Percentiles rank a stretch among this genome's conserved stretches.
Evolutionary conservation across 202 grass and related monocot genomes (phyloP).

Genomic region (Zoysia matrella): DNA sequence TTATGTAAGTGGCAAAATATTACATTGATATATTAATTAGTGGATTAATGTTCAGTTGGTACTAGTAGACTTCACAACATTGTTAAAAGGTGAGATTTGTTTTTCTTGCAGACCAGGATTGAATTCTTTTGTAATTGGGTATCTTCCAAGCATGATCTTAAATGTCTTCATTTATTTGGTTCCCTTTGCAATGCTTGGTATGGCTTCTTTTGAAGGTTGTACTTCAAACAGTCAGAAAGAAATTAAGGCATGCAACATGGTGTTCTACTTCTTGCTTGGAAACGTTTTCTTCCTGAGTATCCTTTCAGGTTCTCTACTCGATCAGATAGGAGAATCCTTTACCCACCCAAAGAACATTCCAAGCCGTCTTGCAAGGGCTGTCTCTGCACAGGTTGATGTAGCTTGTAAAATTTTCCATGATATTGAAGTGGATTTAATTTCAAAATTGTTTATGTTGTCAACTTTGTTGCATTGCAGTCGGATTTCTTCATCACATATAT

Average conservation of each 20-base stretch:
- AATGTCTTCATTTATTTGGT: slow-evolving; percentile 91
- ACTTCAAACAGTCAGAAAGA: slow-evolving; percentile 72
- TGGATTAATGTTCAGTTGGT: neutral
- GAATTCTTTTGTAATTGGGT: slow-evolving; percentile 81
- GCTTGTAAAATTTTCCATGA: neutral
- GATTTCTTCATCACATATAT: slow-evolving; percentile 99
- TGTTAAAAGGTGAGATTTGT: slow-evolving; percentile 14
- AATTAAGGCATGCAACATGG: slow-evolving; percentile 91
- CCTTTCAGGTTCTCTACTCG: slow-evolving; percentile 78
- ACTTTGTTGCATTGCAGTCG: slow-evolving; percentile 61
- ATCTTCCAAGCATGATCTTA: slow-evolving; percentile 81
- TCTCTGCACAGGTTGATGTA: slow-evolving; percentile 75
- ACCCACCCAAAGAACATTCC: slow-evolving; percentile 85
- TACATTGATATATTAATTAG: neutral
- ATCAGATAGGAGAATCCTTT: slow-evolving; percentile 86
- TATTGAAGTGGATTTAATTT: neutral
- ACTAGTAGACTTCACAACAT: slow-evolving; percentile 12
- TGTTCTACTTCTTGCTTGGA: slow-evolving; percentile 93
- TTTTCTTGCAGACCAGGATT: slow-evolving; percentile 81
- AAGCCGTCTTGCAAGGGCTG: slow-evolving; percentile 77
- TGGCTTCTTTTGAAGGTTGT: slow-evolving; percentile 77
- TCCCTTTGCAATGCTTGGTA: slow-evolving; percentile 75
- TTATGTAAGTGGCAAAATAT: slow-evolving; percentile 67
- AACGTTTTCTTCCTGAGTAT: slow-evolving; percentile 94
- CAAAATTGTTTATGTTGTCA: slow-evolving; percentile 10